These are phyloP conservation scores for Aspergillus pseudoglaucus DNA, from an alignment of 2,329 filamentous ascomycete genomes.

Conservation along the genomic window DNA sequence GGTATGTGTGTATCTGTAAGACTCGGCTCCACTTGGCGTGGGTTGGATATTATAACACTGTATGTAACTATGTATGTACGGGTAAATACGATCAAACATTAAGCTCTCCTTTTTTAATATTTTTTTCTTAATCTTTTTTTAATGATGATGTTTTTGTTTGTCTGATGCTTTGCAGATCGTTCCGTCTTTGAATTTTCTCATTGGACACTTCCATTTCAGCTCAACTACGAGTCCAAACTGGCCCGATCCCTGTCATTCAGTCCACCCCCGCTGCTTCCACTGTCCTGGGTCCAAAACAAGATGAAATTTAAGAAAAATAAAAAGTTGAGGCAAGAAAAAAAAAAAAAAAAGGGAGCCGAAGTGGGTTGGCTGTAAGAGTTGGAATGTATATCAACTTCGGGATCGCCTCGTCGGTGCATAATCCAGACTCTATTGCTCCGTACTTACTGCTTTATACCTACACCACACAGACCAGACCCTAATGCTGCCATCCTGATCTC, in stretches of 20 bases:
- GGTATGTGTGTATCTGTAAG: not conserved
- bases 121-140: not conserved
- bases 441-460: not conserved
- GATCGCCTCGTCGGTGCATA: slow-evolving; percentile 17
- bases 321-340: not conserved
- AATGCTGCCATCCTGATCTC: not conserved
- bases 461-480: not conserved
- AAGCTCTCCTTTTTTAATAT: not conserved
- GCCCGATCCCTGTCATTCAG: slow-evolving; percentile 14
- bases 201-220: not conserved
- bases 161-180: not conserved
- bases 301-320: slow-evolving; percentile 3
- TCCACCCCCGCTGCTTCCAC: slow-evolving; percentile 21
- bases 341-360: not conserved
- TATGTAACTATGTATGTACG: not conserved
- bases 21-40: not conserved
- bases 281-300: slow-evolving; percentile 15
- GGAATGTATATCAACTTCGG: slow-evolving; percentile 23
- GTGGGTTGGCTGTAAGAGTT: not conserved
- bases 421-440: not conserved
- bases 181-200: not conserved
- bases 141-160: not conserved
- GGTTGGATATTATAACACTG: not conserved
- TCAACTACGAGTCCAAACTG: slow-evolving; percentile 4
- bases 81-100: not conserved